phyloP scores from a whole-genome alignment of 176 grass and related monocot species.

The Oryza meyeriana region DNA sequence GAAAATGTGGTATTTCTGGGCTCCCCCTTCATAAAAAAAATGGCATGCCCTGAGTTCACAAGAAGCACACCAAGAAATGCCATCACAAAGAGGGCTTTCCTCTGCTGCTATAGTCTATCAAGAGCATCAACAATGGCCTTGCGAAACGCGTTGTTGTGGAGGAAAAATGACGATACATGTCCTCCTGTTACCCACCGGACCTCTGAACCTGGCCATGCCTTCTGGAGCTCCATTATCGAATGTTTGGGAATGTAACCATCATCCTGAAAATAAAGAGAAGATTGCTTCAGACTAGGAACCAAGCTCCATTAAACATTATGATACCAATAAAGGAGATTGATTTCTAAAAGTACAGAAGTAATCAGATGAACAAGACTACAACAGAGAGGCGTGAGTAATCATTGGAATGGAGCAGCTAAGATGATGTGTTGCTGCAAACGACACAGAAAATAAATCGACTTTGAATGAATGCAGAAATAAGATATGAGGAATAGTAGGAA shows the following conservation, averaged over 20 bases:
- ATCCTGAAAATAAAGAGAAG: slow-evolving; percentile 54
- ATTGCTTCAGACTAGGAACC: slow-evolving; percentile 6
- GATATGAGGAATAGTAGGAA: not conserved
- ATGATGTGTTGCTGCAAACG: not conserved
- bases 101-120: slow-evolving; percentile 49
- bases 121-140: slow-evolving; percentile 83
- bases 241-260: slow-evolving; percentile 92
- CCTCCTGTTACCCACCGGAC: slow-evolving; percentile 89
- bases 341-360: slow-evolving; percentile 2
- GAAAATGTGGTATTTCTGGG: not conserved
- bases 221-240: slow-evolving; percentile 88
- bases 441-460: not conserved
- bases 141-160: slow-evolving; percentile 83
- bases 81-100: not conserved
- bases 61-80: not conserved
- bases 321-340: not conserved
- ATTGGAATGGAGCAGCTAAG: not conserved
- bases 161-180: slow-evolving; percentile 85
- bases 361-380: not conserved
- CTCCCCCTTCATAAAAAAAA: not conserved
- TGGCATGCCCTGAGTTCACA: not conserved
- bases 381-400: not conserved
- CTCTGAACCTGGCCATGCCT: slow-evolving; percentile 87
- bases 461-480: not conserved
- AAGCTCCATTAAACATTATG: slow-evolving; percentile 15